Conservation (phyloP, 169 alveolate species). For the Babesia bovis region DNA sequence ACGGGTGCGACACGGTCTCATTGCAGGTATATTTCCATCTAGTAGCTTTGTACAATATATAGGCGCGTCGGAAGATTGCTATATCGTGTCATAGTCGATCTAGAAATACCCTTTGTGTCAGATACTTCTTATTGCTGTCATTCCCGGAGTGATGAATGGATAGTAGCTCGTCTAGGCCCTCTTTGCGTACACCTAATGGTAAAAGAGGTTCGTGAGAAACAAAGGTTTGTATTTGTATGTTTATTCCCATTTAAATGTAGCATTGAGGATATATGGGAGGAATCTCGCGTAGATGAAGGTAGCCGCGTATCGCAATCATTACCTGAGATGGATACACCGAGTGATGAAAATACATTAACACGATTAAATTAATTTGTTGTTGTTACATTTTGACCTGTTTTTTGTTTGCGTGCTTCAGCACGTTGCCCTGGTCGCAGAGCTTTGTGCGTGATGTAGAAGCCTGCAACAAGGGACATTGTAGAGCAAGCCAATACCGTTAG, state of each 20-base stretch:
- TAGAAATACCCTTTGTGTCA: slow-evolving; percentile 78
- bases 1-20: slow-evolving; percentile 77
- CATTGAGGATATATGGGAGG: slow-evolving; percentile 34
- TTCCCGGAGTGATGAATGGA: slow-evolving; percentile 79
- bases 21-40: slow-evolving; percentile 56
- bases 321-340: not conserved
- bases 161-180: slow-evolving; percentile 79
- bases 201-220: slow-evolving; percentile 62
- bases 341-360: not conserved
- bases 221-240: slow-evolving; percentile 42
- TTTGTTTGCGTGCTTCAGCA: slow-evolving; percentile 14
- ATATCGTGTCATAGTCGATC: slow-evolving; percentile 68
- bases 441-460: slow-evolving; percentile 44
- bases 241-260: not conserved
- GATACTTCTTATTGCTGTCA: slow-evolving; percentile 72
- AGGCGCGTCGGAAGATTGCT: slow-evolving; percentile 74
- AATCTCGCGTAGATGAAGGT: slow-evolving; percentile 19
- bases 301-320: not conserved
- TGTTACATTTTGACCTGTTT: not conserved
- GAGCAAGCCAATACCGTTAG: slow-evolving; percentile 58
- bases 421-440: slow-evolving; percentile 38
- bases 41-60: slow-evolving; percentile 4
- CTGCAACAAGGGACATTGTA: slow-evolving; percentile 30
- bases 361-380: not conserved
- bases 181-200: slow-evolving; percentile 75